Evolutionary conservation across 331 rosid species (phyloP).

Genomic region (Quercus tomentella): DNA sequence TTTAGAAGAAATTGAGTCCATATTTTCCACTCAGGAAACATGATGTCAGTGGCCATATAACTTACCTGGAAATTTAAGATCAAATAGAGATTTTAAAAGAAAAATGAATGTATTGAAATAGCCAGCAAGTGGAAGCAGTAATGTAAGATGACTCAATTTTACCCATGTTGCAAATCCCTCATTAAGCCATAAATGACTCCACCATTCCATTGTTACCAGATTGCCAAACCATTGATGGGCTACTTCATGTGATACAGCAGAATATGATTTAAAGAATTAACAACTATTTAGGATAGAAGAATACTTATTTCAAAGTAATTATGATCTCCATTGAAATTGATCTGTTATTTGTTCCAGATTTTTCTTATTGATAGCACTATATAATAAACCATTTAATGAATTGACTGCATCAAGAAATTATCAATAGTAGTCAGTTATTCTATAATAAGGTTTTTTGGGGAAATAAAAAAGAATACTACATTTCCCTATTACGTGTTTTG

Average conservation of each 20-base stretch:
- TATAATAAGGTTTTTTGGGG: too few relatives aligned
- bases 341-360: not conserved
- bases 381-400: not conserved
- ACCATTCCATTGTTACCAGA: too few relatives aligned
- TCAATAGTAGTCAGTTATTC: too few relatives aligned
- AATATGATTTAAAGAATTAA: not conserved
- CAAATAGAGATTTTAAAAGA: not conserved
- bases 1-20: constrained; percentile 74
- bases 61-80: constrained; percentile 51
- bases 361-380: not conserved
- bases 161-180: constrained; percentile 96
- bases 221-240: constrained; percentile 67
- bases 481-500: not conserved
- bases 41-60: constrained; percentile 62
- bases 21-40: constrained; percentile 80
- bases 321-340: not conserved
- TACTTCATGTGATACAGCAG: constrained; percentile 71
- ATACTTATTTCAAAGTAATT: not conserved
- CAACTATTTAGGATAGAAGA: not conserved
- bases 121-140: not conserved
- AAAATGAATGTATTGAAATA: not conserved
- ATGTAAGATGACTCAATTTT: constrained; percentile 13
- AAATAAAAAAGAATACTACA: too few relatives aligned
- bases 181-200: constrained; percentile 77
- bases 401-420: not conserved